Evolutionary conservation across 805 yeast species (phyloP).

Genomic region (Kluyveromyces nonfermentans): DNA sequence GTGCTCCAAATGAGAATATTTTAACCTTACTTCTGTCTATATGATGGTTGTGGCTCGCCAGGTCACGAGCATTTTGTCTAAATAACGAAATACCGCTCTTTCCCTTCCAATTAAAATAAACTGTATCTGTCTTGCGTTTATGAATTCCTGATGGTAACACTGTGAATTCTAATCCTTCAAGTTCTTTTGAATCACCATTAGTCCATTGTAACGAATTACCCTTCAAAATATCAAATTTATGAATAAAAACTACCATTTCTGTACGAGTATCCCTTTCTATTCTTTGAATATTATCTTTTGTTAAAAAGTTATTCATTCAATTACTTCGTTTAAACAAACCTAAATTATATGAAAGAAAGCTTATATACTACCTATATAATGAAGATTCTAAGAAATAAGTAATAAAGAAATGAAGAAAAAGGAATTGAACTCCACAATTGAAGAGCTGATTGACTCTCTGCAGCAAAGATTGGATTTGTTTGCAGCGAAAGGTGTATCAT

Average conservation of each 20-base stretch:
- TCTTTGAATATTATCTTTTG: too few relatives aligned
- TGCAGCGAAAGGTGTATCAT: slow-evolving; percentile 22
- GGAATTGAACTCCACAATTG: slow-evolving; percentile 14
- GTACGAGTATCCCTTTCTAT: too few relatives aligned
- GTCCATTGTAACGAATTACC: slow-evolving; percentile 27
- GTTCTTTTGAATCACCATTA: slow-evolving; percentile 8
- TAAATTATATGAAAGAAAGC: too few relatives aligned
- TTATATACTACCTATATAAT: too few relatives aligned
- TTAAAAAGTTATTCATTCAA: too few relatives aligned
- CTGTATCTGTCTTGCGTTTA: slow-evolving; percentile 39
- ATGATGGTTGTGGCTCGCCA: slow-evolving; percentile 10
- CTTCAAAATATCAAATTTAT: slow-evolving; percentile 26
- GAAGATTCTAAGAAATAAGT: not conserved
- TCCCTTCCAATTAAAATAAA: slow-evolving; percentile 40
- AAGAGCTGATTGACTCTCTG: slow-evolving; percentile 12
- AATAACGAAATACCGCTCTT: slow-evolving; percentile 34
- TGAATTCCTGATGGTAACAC: slow-evolving; percentile 66
- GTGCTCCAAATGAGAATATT: slow-evolving; percentile 57
- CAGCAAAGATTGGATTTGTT: slow-evolving; percentile 22
- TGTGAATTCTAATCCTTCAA: slow-evolving; percentile 48
- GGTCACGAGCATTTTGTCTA: slow-evolving; percentile 34
- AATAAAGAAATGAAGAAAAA: slow-evolving; percentile 8
- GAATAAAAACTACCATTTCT: slow-evolving; percentile 19
- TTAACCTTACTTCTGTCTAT: slow-evolving; percentile 38
- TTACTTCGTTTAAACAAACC: too few relatives aligned